Evolutionary conservation across 2,329 filamentous ascomycete genomes (phyloP).

Genomic region (Akanthomyces dipterigenus): DNA sequence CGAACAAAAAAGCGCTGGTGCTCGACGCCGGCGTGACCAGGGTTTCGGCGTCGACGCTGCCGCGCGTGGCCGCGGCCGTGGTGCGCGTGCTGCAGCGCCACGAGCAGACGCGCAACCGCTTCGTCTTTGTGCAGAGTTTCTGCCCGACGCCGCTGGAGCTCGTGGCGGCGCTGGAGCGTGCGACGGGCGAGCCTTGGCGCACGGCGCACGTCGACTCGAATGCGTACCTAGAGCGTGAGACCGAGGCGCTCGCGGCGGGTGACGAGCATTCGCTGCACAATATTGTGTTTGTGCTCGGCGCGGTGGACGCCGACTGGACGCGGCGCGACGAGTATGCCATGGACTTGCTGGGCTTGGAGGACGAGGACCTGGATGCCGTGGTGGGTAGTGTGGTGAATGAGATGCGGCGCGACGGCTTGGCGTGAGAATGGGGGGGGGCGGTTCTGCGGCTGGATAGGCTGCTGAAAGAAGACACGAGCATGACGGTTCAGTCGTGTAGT

Average conservation of each 20-base stretch:
- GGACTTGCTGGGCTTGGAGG: slow-evolving; percentile 37
- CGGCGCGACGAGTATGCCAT: slow-evolving; percentile 38
- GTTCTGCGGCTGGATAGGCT: neutral
- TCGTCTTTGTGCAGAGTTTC: slow-evolving; percentile 40
- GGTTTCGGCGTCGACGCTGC: slow-evolving; percentile 44
- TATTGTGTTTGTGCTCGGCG: slow-evolving; percentile 43
- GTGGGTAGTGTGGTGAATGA: slow-evolving; percentile 29
- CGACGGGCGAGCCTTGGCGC: slow-evolving; percentile 35
- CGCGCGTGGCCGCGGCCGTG: slow-evolving; percentile 41
- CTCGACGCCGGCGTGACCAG: slow-evolving; percentile 44
- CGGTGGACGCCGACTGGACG: slow-evolving; percentile 43
- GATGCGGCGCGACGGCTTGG: slow-evolving; percentile 10
- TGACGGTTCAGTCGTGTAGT: too few species aligned
- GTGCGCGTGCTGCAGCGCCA: slow-evolving; percentile 42
- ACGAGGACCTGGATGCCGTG: slow-evolving; percentile 39
- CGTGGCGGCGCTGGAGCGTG: slow-evolving; percentile 42
- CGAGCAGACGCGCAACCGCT: slow-evolving; percentile 44
- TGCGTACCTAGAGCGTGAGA: slow-evolving; percentile 32
- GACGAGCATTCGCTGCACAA: slow-evolving; percentile 35
- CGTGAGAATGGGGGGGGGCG: neutral
- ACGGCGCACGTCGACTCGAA: slow-evolving; percentile 29
- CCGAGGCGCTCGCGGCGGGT: slow-evolving; percentile 30
- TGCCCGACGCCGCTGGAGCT: slow-evolving; percentile 41
- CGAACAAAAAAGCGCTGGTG: slow-evolving; percentile 36
- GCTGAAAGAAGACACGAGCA: neutral